phyloP scores from a whole-genome alignment of 805 yeast species.

The Saccharomycopsis amapae region DNA sequence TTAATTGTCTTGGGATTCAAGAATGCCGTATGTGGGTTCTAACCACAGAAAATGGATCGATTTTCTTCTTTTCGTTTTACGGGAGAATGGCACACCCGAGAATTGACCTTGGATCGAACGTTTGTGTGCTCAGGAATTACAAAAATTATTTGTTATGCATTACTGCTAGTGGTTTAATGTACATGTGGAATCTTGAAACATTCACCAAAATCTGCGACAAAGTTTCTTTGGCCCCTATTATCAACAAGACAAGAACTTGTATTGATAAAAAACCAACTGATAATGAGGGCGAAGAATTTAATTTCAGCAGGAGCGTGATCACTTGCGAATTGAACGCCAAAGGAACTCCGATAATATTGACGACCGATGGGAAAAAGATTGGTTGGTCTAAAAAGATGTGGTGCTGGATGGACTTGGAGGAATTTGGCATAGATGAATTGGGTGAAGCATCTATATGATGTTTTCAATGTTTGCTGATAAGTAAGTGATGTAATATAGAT shows the following conservation, averaged over 20 bases:
- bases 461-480: not conserved
- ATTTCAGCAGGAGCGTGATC: no score
- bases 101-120: slow-evolving; percentile 41
- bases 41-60: slow-evolving; percentile 35
- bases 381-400: slow-evolving; percentile 16
- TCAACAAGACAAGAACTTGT: slow-evolving; percentile 30
- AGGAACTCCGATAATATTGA: slow-evolving; percentile 12
- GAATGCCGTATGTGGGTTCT: slow-evolving; percentile 41
- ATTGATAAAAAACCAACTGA: not conserved
- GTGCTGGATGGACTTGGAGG: slow-evolving; percentile 11
- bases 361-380: slow-evolving; percentile 3
- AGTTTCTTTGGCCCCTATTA: slow-evolving; percentile 46
- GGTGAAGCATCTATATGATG: not conserved
- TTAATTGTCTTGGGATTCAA: slow-evolving; percentile 38
- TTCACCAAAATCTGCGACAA: slow-evolving; percentile 33
- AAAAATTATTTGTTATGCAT: slow-evolving; percentile 43
- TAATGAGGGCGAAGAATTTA: not conserved
- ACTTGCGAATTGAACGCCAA: slow-evolving; percentile 11
- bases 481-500: no score
- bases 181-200: slow-evolving; percentile 41
- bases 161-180: slow-evolving; percentile 44
- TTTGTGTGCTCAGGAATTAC: slow-evolving; percentile 36
- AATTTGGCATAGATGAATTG: not conserved
- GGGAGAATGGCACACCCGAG: slow-evolving; percentile 33
- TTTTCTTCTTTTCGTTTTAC: slow-evolving; percentile 28